Evolutionary conservation across 2,329 filamentous ascomycete species (phyloP), one percentile per base, ranked within the genome.

Genomic region (Monilinia laxa): DNA sequence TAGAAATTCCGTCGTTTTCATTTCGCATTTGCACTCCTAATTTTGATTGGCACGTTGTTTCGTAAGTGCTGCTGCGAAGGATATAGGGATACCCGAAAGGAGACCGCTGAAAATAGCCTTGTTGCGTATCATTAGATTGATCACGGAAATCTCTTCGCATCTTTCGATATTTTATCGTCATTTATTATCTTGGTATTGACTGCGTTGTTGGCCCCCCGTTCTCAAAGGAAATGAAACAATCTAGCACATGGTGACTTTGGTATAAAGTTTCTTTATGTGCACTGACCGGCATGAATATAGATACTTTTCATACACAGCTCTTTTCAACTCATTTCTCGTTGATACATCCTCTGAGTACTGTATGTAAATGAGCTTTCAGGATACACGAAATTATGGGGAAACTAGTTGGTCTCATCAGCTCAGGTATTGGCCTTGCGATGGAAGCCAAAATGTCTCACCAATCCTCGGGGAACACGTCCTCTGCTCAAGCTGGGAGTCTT

Each of bases 361-460:
- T 14, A 7, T 52, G 49, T 14, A 7, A 1, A 12, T 20, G 1
- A 0, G 16, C 16, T 11, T 35, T 25, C 16, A n/a, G 20, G 9
- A 49, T 2, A 16, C 10, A 25, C 1, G 23, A 2, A 38, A 55
- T 3, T 16, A 66, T 66, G 64, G 64, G 64, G 4, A 66, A 35
- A 47, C 49, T 66, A 14, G 49, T 16, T 28, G 55, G 38, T 14
- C 28, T 66, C 23, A 62, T 66, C 18, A 54, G 64, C 35, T 62
- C 64, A 25, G 64, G 64, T 9, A 62, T 66, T 38, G 64, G 40
- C 14, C 64, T 66, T 11, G 64, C 64, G 10, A 66, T 66, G n/a
- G 64, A 66, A 49, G 64, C 64, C 6, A 62, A 45, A 16, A 54
- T 49, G 3, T 38, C 49, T 4, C 54, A 53, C 10, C 47, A 54